These are phyloP conservation scores for Phytophthora rubi DNA, from an alignment of 352 stramenopile species.

Conservation along the genomic window DNA sequence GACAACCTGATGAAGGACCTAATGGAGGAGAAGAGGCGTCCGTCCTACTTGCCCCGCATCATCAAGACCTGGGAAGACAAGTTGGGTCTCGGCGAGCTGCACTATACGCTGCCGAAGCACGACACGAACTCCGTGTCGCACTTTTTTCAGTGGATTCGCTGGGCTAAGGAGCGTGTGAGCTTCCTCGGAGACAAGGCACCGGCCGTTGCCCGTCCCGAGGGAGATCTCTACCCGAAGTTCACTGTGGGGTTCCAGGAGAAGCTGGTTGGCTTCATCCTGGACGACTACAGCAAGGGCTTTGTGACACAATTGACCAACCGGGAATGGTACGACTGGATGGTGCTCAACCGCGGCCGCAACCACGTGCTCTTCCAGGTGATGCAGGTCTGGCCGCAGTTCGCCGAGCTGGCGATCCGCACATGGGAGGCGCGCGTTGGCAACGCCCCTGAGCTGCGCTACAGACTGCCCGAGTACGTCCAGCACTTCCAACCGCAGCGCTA, in stretches of 20 bases:
- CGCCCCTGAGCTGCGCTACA: conserved; percentile 56
- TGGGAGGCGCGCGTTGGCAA: conserved; percentile 66
- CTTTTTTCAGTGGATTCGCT: conserved; percentile 83
- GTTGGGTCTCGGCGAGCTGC: conserved; percentile 57
- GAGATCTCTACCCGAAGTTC: conserved; percentile 70
- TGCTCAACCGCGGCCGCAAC: conserved; percentile 62
- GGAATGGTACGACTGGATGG: conserved; percentile 82
- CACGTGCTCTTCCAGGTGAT: conserved; percentile 74
- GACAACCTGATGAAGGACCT: conserved; percentile 48
- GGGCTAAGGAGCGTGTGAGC: conserved; percentile 79
- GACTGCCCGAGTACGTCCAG: conserved; percentile 64
- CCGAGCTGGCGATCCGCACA: conserved; percentile 67
- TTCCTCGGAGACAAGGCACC: conserved; percentile 65
- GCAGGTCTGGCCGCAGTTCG: conserved; percentile 62
- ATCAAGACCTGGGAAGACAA: conserved; percentile 71
- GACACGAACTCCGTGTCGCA: conserved; percentile 65
- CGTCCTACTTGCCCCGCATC: conserved; percentile 63
- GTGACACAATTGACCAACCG: conserved; percentile 63
- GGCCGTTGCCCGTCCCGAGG: conserved; percentile 45
- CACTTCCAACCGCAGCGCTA: conserved; percentile 94
- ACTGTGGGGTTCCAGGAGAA: conserved; percentile 68
- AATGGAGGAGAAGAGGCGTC: conserved; percentile 40
- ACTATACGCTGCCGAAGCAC: conserved; percentile 76
- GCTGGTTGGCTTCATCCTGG: conserved; percentile 66
- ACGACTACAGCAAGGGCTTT: conserved; percentile 65